Evolutionary conservation across 192 early-diverging fungal species (phyloP), one percentile per base, ranked within the genome.

Genomic region (Coemansia sp.): DNA sequence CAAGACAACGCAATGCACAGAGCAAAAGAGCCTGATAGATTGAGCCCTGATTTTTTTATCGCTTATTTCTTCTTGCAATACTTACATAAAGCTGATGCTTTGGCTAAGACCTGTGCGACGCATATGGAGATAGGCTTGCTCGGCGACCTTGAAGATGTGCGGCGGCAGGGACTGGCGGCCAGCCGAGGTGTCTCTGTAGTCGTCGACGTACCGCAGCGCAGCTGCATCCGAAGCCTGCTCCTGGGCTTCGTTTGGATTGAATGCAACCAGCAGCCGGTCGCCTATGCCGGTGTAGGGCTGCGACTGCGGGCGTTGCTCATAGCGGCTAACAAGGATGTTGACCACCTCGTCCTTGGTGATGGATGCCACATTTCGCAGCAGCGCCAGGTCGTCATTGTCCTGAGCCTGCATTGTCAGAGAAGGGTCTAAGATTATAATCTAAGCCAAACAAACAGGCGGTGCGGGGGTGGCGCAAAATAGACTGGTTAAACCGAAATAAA

Each of bases 101-200:
- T 99, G 97, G 75, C 96, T 94, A 67, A 93, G 87, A 9, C 88
- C 87, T 32, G 89, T 91, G 34, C 94, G 85, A 55, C 90, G 86
- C 90, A 97, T 90, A 76, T 97, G 95, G 58, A 91, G 78, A 69
- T 95, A 98, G 20, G 94, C 92, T 66, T 90, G 85, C 37, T 91
- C 89, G 17, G 94, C 90, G 53, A 92, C 75, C 64, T 95, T 90
- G 76, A 94, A 96, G n/a, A 91, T 85, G 73, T 96, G 95, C 9
- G 94, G 92, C 48, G 81, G 75, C 71, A 89, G 67, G 53, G 66
- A 20, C 64, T 86, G 51, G 66, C 81, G 70, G 69, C 66, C 32
- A 9, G 54, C 61, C 4, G 78, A 79, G 18, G 86, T 88, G 62
- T 90, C 84, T 71, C 91, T 89, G 73, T 92, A 93, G 70, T 87